These are phyloP conservation scores for Epithele typhae DNA, from an alignment of 768 basidiomycete genomes.

Conservation along the genomic window DNA sequence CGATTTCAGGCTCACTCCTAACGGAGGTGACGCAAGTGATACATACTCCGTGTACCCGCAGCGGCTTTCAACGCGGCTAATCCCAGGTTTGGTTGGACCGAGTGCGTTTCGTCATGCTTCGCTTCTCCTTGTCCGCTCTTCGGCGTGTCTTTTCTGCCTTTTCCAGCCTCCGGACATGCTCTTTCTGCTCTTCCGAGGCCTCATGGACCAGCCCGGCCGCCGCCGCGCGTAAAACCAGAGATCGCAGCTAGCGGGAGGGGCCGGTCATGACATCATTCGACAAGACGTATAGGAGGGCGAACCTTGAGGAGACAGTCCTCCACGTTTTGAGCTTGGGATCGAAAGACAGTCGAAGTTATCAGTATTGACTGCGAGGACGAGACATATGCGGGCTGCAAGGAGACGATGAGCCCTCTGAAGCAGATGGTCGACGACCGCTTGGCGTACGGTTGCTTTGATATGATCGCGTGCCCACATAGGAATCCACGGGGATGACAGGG, in stretches of 20 bases:
- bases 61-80: too few relatives aligned
- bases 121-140: conserved; percentile 46
- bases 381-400: conserved; percentile 54
- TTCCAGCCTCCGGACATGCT: conserved; percentile 44
- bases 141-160: conserved; percentile 44
- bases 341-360: conserved; percentile 62
- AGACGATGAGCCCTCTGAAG: background rate
- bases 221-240: conserved; percentile 44
- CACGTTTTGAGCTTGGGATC: conserved; percentile 77
- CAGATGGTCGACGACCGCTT: background rate
- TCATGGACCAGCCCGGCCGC: conserved; percentile 45
- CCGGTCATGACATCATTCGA: conserved; percentile 7
- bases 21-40: too few relatives aligned
- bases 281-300: conserved; percentile 5
- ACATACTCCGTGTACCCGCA: too few relatives aligned
- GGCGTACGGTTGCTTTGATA: conserved; percentile 43
- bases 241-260: conserved; percentile 42
- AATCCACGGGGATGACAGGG: conserved; percentile 58
- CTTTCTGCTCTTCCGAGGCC: conserved; percentile 51
- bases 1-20: too few relatives aligned
- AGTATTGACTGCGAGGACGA: conserved; percentile 66
- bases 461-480: conserved; percentile 57
- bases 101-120: conserved; percentile 45
- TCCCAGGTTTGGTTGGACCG: conserved; percentile 25
- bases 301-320: conserved; percentile 69